Evolutionary conservation across 1,284 basidiomycete genomes (phyloP), one percentile per base, ranked within the genome.

Genomic region (Grifola frondosa): DNA sequence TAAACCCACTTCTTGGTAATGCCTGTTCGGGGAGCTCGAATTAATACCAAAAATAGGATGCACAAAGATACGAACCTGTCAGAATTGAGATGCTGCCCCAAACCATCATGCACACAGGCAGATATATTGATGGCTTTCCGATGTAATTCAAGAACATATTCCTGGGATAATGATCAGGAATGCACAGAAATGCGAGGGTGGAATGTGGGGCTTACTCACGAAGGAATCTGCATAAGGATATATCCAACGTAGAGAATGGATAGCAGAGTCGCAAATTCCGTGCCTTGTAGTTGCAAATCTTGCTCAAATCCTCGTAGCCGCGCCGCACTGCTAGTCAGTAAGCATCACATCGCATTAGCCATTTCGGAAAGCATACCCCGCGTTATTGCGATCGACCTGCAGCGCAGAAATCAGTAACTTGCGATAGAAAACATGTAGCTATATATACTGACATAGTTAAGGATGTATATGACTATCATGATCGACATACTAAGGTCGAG

Each of bases 231-330:
- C 81, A 88, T 87, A 37, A 87, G 62, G 50, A 87, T 81, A 56
- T 91, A 91, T 15, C 86, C 88, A 31, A 88, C 77, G 57, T 88
- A 91, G 22, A 91, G 75, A 46, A 90, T 80, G 3, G 80, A 81
- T 19, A 92, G 63, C 17, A 89, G 62, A 0, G 83, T 86, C 6
- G 81, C 76, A 58, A 89, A 91, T 54, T 90, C 72, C 24, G 70
- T 69, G 12, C 78, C 84, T 38, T 75, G 68, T 21, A 91, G 66
- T 19, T 77, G 60, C 22, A 91, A 66, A 58, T 90, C 88, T 34
- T 68, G 60, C 55, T 88, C 84, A 44, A 90, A 80, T 1, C 88
- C 88, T 40, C 77, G 74, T 29, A 87, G 58, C 21, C 84, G 67
- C 9, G 85, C 84, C 15, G 83, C 84, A 40, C 81, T 83, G 50